Evolutionary conservation across 1,284 basidiomycete species (phyloP).

Genomic region (Veloporphyrellus conicus): DNA sequence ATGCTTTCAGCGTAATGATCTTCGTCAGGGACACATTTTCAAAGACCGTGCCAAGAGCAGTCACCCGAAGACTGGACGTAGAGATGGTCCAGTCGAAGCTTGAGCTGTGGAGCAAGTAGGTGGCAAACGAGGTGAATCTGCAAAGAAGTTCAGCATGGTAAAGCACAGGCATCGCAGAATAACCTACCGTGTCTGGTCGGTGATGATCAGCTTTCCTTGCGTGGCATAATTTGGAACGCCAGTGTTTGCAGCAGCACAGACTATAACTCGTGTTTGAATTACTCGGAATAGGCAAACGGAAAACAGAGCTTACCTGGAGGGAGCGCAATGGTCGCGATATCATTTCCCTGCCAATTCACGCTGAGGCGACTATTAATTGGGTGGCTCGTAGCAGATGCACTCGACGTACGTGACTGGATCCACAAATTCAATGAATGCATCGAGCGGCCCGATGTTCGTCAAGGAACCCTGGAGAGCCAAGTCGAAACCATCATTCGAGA

Average conservation of each 20-base stretch:
- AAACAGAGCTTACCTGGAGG: constrained; percentile 43
- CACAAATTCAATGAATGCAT: constrained; percentile 58
- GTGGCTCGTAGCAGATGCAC: not conserved
- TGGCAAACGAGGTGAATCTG: constrained; percentile 67
- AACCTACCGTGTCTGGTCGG: constrained; percentile 44
- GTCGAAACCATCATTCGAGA: constrained; percentile 61
- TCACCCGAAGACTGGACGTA: constrained; percentile 57
- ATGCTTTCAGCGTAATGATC: constrained; percentile 64
- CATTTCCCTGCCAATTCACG: constrained; percentile 62
- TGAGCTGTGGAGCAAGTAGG: constrained; percentile 61
- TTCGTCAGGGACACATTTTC: constrained; percentile 64
- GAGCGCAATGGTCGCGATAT: constrained; percentile 64
- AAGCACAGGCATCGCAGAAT: not conserved
- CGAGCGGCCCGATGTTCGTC: constrained; percentile 60
- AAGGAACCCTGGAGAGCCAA: constrained; percentile 55
- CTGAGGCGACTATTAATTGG: constrained; percentile 27
- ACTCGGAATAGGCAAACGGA: not conserved
- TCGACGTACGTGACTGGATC: constrained; percentile 49
- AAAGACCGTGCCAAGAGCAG: constrained; percentile 67
- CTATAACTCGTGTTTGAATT: constrained; percentile 27
- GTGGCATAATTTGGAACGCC: constrained; percentile 65
- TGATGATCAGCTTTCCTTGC: constrained; percentile 52
- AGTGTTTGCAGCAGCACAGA: constrained; percentile 65
- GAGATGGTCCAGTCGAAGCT: constrained; percentile 71
- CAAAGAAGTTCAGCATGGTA: not conserved